Base-by-base conservation (phyloP, 2,329 filamentous ascomycete genomes). In the Aureobasidium sp. region DNA sequence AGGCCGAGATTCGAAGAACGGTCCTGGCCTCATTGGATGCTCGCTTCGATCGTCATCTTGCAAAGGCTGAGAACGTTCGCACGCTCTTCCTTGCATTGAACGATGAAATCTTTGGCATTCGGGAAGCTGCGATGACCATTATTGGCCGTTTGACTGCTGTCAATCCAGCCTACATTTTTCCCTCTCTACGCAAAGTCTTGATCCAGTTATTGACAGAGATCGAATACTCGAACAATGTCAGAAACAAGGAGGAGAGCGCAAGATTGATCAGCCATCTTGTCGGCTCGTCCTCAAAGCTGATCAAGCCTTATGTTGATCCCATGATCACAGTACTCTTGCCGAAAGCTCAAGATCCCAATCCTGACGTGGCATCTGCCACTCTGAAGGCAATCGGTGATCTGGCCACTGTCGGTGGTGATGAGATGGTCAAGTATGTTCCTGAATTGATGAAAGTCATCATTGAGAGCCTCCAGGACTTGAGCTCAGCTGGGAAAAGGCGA, bases 151-250 rank as follows among this genome's bases (percentile, higher is more conserved):
- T 99, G 62, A 95, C 94, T 0, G 84, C 85, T 58, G 87, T 91
- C 67, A 99, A 99, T 67, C 95, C 94, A 1, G 95, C 95, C 63
- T 99, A 99, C 74, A 92, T 99, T 67, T 96, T 99, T 70, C 94
- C 95, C 1, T 95, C 94, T 0, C 76, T 99, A 42, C 88, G 94
- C 65, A 99, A 99, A 75, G 89, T 95, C 6, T 84, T 99, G 29
- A 92, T 99, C 63, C 95, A 99, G 75, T 87, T 99, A 74, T 82
- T 99, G 64, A 99, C 94, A 0, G 93, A 97, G 70, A 87, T 99
- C 25, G 92, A 96, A 69, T 97, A 97, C 70, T 95, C 94, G 7
- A 96, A 96, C 72, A 94, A 93, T 57, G 84, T 93, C 8, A 86
- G 91, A 51, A 96, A 93, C 75, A 97, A 97, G 75, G 93, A 97